Conservation (phyloP, 2,329 filamentous ascomycete genomes). For the Neurospora sp. region DNA sequence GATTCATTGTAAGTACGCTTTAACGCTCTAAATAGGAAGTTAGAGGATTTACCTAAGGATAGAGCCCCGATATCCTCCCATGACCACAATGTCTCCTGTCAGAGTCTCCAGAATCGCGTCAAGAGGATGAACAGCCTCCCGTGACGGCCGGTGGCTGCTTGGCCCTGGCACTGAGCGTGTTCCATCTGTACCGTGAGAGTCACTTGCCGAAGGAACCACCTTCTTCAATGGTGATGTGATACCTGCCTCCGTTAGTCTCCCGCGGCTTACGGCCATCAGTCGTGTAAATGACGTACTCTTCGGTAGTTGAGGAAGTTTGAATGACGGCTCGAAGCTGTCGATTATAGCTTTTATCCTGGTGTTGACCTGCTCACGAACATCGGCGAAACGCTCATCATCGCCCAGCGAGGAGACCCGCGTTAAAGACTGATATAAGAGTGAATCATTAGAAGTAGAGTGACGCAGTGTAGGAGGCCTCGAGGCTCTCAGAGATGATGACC, state of each 20-base stretch:
- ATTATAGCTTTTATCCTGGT: constrained; percentile 82
- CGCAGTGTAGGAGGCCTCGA: constrained; percentile 32
- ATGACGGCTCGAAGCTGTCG: constrained; percentile 77
- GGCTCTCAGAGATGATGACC: constrained; percentile 14
- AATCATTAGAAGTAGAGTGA: constrained; percentile 66
- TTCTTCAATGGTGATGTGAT: constrained; percentile 22
- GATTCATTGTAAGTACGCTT: too few species aligned
- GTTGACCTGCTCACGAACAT: constrained; percentile 79
- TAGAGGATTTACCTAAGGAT: too few species aligned
- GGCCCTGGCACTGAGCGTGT: constrained; percentile 9
- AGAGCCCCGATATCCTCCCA: constrained; percentile 87
- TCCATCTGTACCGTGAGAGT: neutral
- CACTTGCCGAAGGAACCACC: neutral
- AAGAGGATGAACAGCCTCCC: constrained; percentile 25
- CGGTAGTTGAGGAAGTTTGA: constrained; percentile 58
- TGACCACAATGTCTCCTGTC: constrained; percentile 75
- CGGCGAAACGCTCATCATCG: constrained; percentile 70
- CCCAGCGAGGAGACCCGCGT: constrained; percentile 77
- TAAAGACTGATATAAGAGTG: constrained; percentile 63
- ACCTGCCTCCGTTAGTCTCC: constrained; percentile 11
- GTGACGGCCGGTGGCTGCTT: constrained; percentile 14
- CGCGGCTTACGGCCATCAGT: neutral
- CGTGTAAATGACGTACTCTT: constrained; percentile 18
- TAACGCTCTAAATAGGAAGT: too few species aligned
- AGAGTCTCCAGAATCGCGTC: constrained; percentile 55